Percentiles rank a stretch among this genome's conserved stretches.
Evolutionary conservation across 2,329 filamentous ascomycete genomes (phyloP).

Genomic region (Xylariales sp.): DNA sequence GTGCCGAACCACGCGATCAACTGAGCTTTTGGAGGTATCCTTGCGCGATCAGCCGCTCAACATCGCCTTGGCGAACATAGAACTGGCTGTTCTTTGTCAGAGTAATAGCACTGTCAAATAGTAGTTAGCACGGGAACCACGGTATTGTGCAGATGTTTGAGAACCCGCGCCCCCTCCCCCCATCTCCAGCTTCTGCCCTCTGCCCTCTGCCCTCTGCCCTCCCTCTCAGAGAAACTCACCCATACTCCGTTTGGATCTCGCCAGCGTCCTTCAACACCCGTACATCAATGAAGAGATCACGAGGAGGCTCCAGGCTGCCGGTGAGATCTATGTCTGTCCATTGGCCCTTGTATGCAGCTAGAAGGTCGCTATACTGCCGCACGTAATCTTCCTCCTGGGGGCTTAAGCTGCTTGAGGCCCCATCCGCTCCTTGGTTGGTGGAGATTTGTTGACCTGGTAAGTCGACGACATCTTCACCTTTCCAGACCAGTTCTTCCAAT

Average conservation of each 20-base stretch:
- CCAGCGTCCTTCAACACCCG: constrained; percentile 93
- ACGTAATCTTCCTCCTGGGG: constrained; percentile 97
- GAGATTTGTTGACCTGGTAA: constrained; percentile 52
- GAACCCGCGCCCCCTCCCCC: too few relatives aligned
- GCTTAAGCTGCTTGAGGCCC: constrained; percentile 71
- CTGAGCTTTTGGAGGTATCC: constrained; percentile 89
- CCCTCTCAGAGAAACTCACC: constrained; percentile 62
- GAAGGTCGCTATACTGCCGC: constrained; percentile 81
- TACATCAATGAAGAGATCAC: constrained; percentile 94
- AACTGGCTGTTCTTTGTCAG: constrained; percentile 98
- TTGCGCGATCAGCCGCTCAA: constrained; percentile 89
- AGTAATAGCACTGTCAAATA: constrained; percentile 69
- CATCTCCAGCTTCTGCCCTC: too few relatives aligned
- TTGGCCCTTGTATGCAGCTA: constrained; percentile 95
- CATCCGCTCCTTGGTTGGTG: constrained; percentile 36
- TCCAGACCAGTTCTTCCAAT: constrained; percentile 91
- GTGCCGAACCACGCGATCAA: constrained; percentile 54
- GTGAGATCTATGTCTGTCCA: constrained; percentile 98
- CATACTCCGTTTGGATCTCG: constrained; percentile 98
- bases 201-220: too few relatives aligned
- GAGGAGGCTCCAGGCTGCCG: constrained; percentile 88
- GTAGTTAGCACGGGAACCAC: constrained; percentile 1
- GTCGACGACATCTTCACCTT: constrained; percentile 78
- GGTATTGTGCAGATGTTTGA: too few relatives aligned
- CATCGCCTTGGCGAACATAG: constrained; percentile 92